phyloP scores from a whole-genome alignment of 2,329 filamentous ascomycete species.

The Venturia effusa region DNA sequence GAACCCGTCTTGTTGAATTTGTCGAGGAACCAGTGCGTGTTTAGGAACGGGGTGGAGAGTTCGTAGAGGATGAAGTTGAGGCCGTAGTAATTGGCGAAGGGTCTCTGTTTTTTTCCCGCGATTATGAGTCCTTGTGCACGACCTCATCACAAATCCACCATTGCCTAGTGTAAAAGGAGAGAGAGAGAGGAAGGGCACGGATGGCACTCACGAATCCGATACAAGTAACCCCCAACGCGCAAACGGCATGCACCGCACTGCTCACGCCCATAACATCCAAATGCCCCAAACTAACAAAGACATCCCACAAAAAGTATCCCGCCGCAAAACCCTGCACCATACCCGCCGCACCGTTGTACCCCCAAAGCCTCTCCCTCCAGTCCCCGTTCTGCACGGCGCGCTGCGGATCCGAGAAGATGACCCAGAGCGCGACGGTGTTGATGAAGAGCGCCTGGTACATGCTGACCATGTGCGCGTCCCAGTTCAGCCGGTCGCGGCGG shows the following conservation, averaged over 20 bases:
- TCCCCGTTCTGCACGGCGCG: constrained; percentile 47
- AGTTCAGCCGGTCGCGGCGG: constrained; percentile 58
- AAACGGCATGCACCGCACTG: constrained; percentile 65
- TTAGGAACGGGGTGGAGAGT: constrained; percentile 73
- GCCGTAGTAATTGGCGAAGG: constrained; percentile 76
- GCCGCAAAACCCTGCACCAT: constrained; percentile 67
- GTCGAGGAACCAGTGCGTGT: constrained; percentile 88
- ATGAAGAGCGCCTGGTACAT: constrained; percentile 66
- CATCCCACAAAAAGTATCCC: constrained; percentile 79
- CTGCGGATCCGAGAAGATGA: constrained; percentile 59
- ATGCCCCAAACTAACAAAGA: constrained; percentile 57
- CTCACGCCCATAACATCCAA: constrained; percentile 62
- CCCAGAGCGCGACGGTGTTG: constrained; percentile 59
- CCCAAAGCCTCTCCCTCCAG: constrained; percentile 61
- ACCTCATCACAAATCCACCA: too few relatives aligned
- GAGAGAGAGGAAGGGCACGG: too few relatives aligned
- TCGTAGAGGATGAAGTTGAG: constrained; percentile 79
- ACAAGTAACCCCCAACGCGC: constrained; percentile 62
- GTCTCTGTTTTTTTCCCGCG: constrained; percentile 52
- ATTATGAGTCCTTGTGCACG: too few relatives aligned
- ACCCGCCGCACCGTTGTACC: constrained; percentile 62
- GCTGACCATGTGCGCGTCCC: constrained; percentile 78
- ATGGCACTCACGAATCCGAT: constrained; percentile 62
- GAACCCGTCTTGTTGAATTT: constrained; percentile 73
- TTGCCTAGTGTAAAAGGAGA: neutral